These are phyloP conservation scores for Acer negundo DNA, from an alignment of 345 rosid genomes.

Conservation along the genomic window DNA sequence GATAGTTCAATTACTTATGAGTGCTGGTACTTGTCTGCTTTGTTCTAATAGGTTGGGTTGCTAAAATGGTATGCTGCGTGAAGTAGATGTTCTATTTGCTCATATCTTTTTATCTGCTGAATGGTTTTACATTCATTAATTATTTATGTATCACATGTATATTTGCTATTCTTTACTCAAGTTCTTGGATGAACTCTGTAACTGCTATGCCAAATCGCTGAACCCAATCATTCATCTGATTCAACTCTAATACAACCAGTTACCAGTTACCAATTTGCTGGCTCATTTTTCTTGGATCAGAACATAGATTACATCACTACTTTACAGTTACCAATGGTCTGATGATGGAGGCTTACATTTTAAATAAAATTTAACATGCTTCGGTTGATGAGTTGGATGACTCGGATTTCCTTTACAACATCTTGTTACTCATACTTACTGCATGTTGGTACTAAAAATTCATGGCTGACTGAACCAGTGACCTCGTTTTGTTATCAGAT, in stretches of 20 bases:
- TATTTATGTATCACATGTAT: not conserved
- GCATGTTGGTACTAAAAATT: not conserved
- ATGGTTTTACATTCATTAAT: not conserved
- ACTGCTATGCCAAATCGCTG: not conserved
- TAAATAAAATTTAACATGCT: not conserved
- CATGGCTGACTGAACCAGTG: not conserved
- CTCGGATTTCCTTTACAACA: not conserved
- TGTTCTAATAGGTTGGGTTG: not conserved
- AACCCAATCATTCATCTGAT: not conserved
- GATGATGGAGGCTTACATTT: not conserved
- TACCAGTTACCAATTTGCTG: not conserved
- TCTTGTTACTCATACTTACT: slow-evolving; percentile 1
- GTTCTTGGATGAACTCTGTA: not conserved
- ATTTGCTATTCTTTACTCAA: not conserved
- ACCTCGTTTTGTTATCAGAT: not conserved
- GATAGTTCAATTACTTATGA: not conserved
- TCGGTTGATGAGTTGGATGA: not conserved
- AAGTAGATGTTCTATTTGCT: not conserved
- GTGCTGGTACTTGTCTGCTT: not conserved
- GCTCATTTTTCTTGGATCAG: not conserved
- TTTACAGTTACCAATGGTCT: not conserved
- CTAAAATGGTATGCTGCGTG: not conserved
- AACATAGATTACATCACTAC: not conserved
- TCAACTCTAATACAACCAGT: not conserved
- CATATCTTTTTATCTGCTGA: not conserved